Conservation (phyloP, 805 yeast genomes). For the Komagataella populi region DNA sequence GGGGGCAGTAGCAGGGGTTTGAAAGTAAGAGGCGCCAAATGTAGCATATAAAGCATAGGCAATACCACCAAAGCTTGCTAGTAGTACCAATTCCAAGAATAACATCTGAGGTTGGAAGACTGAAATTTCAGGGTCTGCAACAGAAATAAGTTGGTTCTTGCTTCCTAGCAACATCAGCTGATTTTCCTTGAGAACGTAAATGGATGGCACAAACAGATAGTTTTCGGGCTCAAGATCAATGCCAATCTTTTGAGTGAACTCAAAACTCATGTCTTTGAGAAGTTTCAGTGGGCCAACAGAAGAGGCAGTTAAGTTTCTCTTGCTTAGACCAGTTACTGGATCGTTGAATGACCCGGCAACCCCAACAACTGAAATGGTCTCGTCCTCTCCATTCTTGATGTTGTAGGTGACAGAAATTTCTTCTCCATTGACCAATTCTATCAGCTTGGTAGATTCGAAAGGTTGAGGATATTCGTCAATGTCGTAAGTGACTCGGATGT, state of each 20-base stretch:
- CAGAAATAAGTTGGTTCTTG: conserved; percentile 39
- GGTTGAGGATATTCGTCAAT: conserved; percentile 30
- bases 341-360: conserved; percentile 54
- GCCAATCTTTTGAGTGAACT: conserved; percentile 45
- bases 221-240: conserved; percentile 43
- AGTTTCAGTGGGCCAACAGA: conserved; percentile 47
- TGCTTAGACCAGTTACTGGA: conserved; percentile 34
- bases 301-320: conserved; percentile 52
- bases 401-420: conserved; percentile 34
- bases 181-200: conserved; percentile 37
- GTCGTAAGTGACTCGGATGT: conserved; percentile 33
- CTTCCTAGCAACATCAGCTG: conserved; percentile 41
- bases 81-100: conserved; percentile 41
- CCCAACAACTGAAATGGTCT: conserved; percentile 41
- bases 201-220: conserved; percentile 45
- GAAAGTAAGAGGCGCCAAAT: conserved; percentile 32
- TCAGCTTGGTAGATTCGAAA: conserved; percentile 21
- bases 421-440: conserved; percentile 36
- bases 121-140: conserved; percentile 56
- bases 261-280: conserved; percentile 30
- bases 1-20: conserved; percentile 20
- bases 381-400: conserved; percentile 39
- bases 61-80: conserved; percentile 30
- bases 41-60: conserved; percentile 32
- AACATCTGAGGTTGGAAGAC: conserved; percentile 62